Evolutionary conservation across 805 yeast genomes (phyloP), one percentile per base, ranked within the genome.

Genomic region (Candida quercuum): DNA sequence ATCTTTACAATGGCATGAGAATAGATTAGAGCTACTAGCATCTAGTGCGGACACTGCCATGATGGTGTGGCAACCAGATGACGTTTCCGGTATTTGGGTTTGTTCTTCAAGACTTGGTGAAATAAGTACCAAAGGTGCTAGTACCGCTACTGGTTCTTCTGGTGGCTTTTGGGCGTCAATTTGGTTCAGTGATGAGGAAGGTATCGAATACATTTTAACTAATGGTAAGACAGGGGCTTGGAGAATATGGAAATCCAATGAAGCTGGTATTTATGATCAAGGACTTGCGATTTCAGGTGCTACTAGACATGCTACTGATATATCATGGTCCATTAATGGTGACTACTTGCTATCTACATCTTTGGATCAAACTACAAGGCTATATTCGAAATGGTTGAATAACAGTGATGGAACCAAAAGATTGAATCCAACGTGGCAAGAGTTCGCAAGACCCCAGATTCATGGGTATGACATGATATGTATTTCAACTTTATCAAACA

Each of bases 391-490:
- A 20, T 83, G 87, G 86, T 43, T 41, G 3, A 38, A 36, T 8
- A 55, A 63, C 25, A 41, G 43, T 11, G 61, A 59, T 42, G 67
- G 63, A 3, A 40, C 53, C 16, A 39, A 37, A 14, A 59, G 69
- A 33, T 39, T 47, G 0, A 35, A 32, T 2, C 41, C 47, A 7
- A 67, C 80, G 1, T 88, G 96, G 95, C 82, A 81, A 55, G 99
- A 93, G 59, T 81, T 93, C 59, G 86, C 96, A 2, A 74, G 99
- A 49, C 98, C 99, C 0, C 99, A 93, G 60, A 93, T 93, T 45
- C 99, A 93, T 59, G 99, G 99, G 8, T 93, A 87, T 56, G 98
- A 93, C 55, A 88, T 93, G 97, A 71, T 86, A 27, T 79, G 95
- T 47, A 67, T 85, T 7, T 76, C 79, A 27, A 69, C 82, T 11